phyloP scores from a whole-genome alignment of 2,329 filamentous ascomycete species.

The Periconia macrospinosa region DNA sequence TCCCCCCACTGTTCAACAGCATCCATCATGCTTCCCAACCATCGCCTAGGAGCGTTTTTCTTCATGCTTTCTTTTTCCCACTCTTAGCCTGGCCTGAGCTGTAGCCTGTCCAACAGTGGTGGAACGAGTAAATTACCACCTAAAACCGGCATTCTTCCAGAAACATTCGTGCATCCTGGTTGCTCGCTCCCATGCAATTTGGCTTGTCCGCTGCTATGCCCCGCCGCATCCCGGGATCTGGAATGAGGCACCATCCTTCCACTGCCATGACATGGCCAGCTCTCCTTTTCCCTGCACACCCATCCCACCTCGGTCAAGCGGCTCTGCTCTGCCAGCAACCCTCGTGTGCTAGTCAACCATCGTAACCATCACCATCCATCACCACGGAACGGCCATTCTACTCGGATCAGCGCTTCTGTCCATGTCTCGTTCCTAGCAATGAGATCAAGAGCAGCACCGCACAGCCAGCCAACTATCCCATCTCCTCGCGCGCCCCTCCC shows the following conservation, averaged over 20 bases:
- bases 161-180: not conserved
- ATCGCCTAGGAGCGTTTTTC: not conserved
- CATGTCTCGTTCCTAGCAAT: no score
- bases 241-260: conserved; percentile 12
- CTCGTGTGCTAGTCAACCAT: conserved; percentile 2
- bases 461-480: not conserved
- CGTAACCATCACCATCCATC: not conserved
- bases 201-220: conserved; percentile 16
- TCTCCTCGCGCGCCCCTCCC: not conserved
- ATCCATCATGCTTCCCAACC: not conserved
- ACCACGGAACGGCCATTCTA: not conserved
- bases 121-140: not conserved
- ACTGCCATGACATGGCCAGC: conserved; percentile 11
- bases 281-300: conserved; percentile 1
- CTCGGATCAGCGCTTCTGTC: no score
- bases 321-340: not conserved
- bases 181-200: conserved; percentile 11
- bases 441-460: no score
- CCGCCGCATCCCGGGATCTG: conserved; percentile 17
- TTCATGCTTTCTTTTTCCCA: no score
- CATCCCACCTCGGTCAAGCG: not conserved
- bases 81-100: conserved; percentile 1
- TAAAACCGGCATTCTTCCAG: not conserved
- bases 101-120: not conserved
- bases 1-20: not conserved